Evolutionary conservation across 306 rosid species (phyloP).

Genomic region (Prunus mongolica): DNA sequence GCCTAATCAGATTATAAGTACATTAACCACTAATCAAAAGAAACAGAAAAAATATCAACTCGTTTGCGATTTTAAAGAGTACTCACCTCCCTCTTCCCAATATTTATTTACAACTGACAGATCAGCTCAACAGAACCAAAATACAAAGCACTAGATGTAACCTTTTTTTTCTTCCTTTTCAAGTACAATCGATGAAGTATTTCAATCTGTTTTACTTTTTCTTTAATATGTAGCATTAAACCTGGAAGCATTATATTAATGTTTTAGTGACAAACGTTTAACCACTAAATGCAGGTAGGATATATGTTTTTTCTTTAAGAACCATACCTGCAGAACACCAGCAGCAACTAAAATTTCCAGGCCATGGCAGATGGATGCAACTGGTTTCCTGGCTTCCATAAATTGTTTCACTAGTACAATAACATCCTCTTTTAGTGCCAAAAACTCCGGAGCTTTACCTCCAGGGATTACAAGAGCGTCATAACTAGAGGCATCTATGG

Average conservation of each 20-base stretch:
- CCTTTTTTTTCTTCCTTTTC: not conserved
- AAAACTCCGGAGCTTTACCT: conserved; percentile 52
- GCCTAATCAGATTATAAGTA: not conserved
- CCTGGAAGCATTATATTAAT: no score
- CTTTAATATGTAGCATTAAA: no score
- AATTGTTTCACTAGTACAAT: conserved; percentile 38
- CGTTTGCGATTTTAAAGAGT: no score
- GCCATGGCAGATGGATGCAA: conserved; percentile 67
- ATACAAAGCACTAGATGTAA: not conserved
- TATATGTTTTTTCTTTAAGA: not conserved
- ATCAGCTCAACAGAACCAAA: not conserved
- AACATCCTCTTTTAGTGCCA: conserved; percentile 41
- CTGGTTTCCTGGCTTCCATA: conserved; percentile 47
- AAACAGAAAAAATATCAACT: not conserved
- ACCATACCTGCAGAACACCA: conserved; percentile 68
- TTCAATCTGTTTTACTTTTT: no score
- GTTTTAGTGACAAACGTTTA: no score
- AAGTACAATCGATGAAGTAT: no score
- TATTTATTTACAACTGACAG: no score
- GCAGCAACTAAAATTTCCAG: conserved; percentile 88
- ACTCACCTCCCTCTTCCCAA: no score
- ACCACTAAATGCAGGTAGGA: no score
- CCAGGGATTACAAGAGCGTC: conserved; percentile 61
- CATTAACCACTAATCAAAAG: not conserved
- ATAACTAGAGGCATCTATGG: conserved; percentile 53